Evolutionary conservation across 495 filamentous ascomycete species (phyloP).

Genomic region (Tuber borchii): DNA sequence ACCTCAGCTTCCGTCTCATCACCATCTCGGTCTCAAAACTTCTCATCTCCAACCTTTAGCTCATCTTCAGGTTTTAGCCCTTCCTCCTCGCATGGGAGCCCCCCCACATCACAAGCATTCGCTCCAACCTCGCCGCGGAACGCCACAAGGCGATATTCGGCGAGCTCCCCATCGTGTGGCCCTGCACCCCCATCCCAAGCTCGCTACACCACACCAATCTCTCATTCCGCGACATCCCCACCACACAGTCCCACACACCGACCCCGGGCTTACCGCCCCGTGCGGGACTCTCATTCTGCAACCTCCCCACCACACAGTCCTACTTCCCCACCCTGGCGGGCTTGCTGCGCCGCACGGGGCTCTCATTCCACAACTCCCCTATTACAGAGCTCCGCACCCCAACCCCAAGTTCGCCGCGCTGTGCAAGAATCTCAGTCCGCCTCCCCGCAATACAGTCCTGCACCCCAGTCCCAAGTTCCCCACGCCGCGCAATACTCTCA

Average conservation of each 20-base stretch:
- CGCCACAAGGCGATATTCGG: background rate
- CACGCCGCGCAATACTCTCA: background rate
- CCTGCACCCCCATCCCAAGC: too few species aligned
- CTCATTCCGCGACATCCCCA: background rate
- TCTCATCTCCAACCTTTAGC: background rate
- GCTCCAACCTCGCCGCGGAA: background rate
- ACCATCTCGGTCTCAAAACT: background rate
- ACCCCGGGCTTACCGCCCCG: background rate
- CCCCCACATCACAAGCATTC: background rate
- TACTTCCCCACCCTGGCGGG: background rate
- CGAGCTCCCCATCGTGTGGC: background rate
- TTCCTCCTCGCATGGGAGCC: background rate
- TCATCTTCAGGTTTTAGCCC: background rate
- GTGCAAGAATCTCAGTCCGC: background rate
- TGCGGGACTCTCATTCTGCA: background rate
- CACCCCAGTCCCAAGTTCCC: background rate
- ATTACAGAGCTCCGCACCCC: background rate
- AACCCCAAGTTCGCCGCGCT: background rate
- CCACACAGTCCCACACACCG: background rate
- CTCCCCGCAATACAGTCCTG: background rate
- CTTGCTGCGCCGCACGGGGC: background rate
- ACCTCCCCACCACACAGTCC: background rate
- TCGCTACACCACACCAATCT: background rate
- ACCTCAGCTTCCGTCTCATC: background rate
- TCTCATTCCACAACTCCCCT: background rate